Evolutionary conservation across 495 filamentous ascomycete species (phyloP).

Genomic region (Oleoguttula mirabilis): DNA sequence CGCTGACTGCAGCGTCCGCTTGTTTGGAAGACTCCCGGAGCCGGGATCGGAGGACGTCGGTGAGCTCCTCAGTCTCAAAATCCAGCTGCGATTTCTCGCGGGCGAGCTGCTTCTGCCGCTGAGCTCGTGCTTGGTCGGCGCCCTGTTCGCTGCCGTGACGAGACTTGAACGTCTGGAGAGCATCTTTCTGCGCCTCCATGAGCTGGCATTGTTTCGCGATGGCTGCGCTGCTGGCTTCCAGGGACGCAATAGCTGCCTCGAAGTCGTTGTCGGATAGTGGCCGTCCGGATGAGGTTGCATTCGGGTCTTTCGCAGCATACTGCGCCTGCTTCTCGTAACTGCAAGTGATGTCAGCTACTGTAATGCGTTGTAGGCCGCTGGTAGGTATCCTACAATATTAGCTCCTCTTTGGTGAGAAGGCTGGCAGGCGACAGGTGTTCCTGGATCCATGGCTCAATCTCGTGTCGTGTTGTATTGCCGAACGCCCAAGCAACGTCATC

Average conservation of each 20-base stretch:
- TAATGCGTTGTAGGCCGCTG: too few species aligned
- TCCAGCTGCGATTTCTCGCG: conserved; percentile 26
- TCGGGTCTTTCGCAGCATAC: too few species aligned
- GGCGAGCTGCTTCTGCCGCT: conserved; percentile 16
- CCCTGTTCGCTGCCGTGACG: conserved; percentile 14
- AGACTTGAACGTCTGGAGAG: conserved; percentile 21
- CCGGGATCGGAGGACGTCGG: conserved; percentile 17
- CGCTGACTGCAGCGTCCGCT: conserved; percentile 10
- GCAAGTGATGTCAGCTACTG: too few species aligned
- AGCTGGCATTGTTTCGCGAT: conserved; percentile 29
- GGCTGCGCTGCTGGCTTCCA: conserved; percentile 26
- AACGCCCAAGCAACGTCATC: conserved; percentile 29
- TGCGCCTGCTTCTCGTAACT: neutral
- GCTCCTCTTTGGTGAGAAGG: conserved; percentile 28
- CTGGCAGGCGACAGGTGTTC: conserved; percentile 24
- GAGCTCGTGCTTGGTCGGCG: neutral
- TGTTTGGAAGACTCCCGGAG: conserved; percentile 18
- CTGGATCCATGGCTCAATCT: conserved; percentile 23
- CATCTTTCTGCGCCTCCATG: conserved; percentile 28
- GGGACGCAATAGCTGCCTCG: conserved; percentile 22
- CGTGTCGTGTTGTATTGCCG: conserved; percentile 21
- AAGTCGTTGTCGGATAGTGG: conserved; percentile 26
- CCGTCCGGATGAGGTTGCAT: too few species aligned
- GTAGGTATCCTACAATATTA: conserved; percentile 27
- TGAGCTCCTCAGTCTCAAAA: conserved; percentile 24